Evolutionary conservation across 139 green algal species (phyloP), one percentile per base, ranked within the genome.

Genomic region (Trebouxia sp.): DNA sequence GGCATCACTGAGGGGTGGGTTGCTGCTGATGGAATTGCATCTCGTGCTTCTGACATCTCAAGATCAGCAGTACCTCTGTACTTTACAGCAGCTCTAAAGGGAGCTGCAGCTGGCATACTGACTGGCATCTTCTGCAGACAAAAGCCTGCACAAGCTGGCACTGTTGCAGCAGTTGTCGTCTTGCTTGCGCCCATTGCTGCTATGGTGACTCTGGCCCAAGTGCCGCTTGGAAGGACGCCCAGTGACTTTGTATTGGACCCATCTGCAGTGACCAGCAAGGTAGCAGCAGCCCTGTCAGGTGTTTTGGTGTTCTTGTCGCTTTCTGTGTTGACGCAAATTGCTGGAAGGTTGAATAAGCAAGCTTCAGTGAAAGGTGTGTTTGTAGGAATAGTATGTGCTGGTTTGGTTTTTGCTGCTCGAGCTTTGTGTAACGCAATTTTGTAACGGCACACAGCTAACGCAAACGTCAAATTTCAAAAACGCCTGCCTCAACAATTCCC

Each of bases 351-450:
- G 47, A 83, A 87, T n/a, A 37, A 55, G n/a, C 41, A 72, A 10
- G 75, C 75, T 24, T 69, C 78, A 9, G 42, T 82, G 15, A 78
- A 80, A 30, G 89, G 87, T 12, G 30, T 83, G 1, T 8, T 80
- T 17, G 43, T 84, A 47, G 87, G 88, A 26, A 32, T 77, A 37
- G 56, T 53, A 5, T 47, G 53, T 35, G 78, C 80, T 0, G 56
- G 32, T 10, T 32, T 70, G 9, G 35, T 86, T 37, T 41, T 76
- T 47, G 74, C 65, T 15, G 12, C 39, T 6, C n/a, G n/a, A 32
- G n/a, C n/a, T 3, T 30, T 51, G 42, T 20, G 12, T 72, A 11
- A 28, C 62, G 43, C n/a, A 11, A n/a, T 45, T 30, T 43, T 72
- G 62, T 45, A 45, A 22, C 45, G 45, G 10, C 12, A 12, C 45